Evolutionary conservation across 371 early-diverging fungal genomes (phyloP).

Genomic region (Coemansia sp.): DNA sequence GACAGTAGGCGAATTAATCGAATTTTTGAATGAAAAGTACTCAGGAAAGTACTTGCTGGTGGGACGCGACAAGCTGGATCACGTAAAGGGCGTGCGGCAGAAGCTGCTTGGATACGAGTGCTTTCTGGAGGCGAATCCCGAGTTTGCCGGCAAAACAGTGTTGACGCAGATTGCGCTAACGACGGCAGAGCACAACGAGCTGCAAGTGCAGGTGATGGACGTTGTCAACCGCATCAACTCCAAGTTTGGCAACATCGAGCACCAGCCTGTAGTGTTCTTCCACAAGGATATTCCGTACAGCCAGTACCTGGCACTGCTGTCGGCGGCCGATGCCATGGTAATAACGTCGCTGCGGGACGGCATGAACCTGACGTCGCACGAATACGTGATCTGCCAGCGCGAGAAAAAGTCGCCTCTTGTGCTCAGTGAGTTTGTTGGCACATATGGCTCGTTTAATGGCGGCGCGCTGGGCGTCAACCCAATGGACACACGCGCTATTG

Average conservation of each 20-base stretch:
- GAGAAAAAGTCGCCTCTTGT: conserved; percentile 89
- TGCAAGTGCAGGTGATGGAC: conserved; percentile 61
- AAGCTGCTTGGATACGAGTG: conserved; percentile 93
- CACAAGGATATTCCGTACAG: conserved; percentile 91
- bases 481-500: conserved; percentile 95
- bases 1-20: conserved; percentile 67
- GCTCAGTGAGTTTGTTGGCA: conserved; percentile 96
- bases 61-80: conserved; percentile 97
- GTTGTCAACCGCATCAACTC: conserved; percentile 70
- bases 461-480: conserved; percentile 94
- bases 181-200: conserved; percentile 62
- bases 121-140: conserved; percentile 85
- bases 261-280: conserved; percentile 64
- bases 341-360: conserved; percentile 98
- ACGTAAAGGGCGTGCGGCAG: conserved; percentile 97
- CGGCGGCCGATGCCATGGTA: conserved; percentile 91
- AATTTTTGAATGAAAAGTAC: conserved; percentile 78
- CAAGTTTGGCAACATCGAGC: conserved; percentile 65
- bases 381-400: conserved; percentile 96
- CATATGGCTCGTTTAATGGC: conserved; percentile 87
- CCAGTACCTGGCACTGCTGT: conserved; percentile 94
- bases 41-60: conserved; percentile 94
- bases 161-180: conserved; percentile 81
- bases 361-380: conserved; percentile 98
- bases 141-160: conserved; percentile 81